Evolutionary conservation across 1,284 basidiomycete genomes (phyloP), one percentile per base, ranked within the genome.

Genomic region (Marasmius fiardii): DNA sequence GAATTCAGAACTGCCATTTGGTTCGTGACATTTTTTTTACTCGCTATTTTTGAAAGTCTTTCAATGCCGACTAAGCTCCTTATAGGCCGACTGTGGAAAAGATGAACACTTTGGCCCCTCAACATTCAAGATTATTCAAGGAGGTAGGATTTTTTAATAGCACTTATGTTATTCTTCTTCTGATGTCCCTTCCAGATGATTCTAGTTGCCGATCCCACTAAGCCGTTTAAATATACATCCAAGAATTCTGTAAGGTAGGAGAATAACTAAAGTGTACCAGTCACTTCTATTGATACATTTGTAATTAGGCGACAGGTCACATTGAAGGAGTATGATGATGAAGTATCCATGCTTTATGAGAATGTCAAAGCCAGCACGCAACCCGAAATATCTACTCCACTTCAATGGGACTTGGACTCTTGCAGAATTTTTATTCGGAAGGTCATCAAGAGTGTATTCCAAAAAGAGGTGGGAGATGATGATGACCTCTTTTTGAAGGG

Each of bases 401-500:
- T 51, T 1, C 52, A 55, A 1, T 76, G 74, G 74, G 58, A 64
- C 10, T 26, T 43, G 1, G 47, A 43, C 1, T 58, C 55, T 26
- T 61, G 67, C 1, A 54, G 60, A 10, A 55, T 58, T 0, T 74
- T 71, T 51, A 63, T 74, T 5, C 64, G 65, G 12, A 53, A 54
- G 1, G 60, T 68, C 3, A 63, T 73, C 14, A 35, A 58, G 21
- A 64, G 58, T 6, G 68, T 71, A 14, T 52, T 74, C 21, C 51
- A 52, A 8, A 51, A 56, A 6, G 12, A 52, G 4, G 49, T 70
- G 16, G 34, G 57, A 4, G 71, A 74, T 50, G 55, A 62, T 14
- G 70, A 64, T 12, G 75, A 79, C 54, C 58, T 78, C 5, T 78
- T 79, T 61, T 65, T 70, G 20, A 61, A 66, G 26, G 75, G 76